Evolutionary conservation across 768 basidiomycete genomes (phyloP).

Genomic region (Amanita jacksonii): DNA sequence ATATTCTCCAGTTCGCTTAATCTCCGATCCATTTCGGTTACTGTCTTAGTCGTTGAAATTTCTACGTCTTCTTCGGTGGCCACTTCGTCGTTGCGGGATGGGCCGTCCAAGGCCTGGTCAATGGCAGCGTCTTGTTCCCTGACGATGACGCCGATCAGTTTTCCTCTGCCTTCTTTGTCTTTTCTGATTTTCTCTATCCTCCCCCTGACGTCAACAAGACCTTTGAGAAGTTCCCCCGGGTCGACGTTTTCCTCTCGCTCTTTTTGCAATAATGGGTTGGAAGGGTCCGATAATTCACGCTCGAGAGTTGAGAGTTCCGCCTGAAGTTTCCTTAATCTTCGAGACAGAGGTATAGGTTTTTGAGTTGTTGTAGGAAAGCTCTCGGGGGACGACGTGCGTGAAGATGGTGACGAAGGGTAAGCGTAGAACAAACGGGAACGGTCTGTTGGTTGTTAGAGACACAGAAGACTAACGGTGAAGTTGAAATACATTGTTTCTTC

Average conservation of each 20-base stretch:
- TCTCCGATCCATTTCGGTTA: constrained; percentile 75
- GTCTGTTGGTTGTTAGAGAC: constrained; percentile 21
- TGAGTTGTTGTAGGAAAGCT: constrained; percentile 23
- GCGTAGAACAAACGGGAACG: constrained; percentile 50
- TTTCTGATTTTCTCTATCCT: constrained; percentile 59
- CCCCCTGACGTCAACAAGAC: constrained; percentile 64
- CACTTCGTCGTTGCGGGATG: constrained; percentile 9
- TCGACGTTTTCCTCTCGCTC: constrained; percentile 56
- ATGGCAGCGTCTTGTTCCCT: constrained; percentile 19
- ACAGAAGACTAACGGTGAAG: constrained; percentile 3
- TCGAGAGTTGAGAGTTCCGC: constrained; percentile 77
- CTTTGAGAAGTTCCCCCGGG: constrained; percentile 67
- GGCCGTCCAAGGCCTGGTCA: constrained; percentile 12
- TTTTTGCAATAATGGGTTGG: constrained; percentile 55
- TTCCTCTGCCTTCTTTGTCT: constrained; percentile 55
- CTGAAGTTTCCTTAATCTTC: constrained; percentile 57
- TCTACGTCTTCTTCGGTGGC: constrained; percentile 13
- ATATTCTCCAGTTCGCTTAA: constrained; percentile 76
- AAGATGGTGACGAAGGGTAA: constrained; percentile 60
- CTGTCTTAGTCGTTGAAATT: constrained; percentile 33
- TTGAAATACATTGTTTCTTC: constrained; percentile 39
- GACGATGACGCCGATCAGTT: constrained; percentile 51
- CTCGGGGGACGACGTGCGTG: constrained; percentile 29
- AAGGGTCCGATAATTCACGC: constrained; percentile 69
- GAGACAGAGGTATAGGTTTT: constrained; percentile 37